Evolutionary conservation across 345 rosid genomes (phyloP).

Genomic region (Dovyalis caffra): DNA sequence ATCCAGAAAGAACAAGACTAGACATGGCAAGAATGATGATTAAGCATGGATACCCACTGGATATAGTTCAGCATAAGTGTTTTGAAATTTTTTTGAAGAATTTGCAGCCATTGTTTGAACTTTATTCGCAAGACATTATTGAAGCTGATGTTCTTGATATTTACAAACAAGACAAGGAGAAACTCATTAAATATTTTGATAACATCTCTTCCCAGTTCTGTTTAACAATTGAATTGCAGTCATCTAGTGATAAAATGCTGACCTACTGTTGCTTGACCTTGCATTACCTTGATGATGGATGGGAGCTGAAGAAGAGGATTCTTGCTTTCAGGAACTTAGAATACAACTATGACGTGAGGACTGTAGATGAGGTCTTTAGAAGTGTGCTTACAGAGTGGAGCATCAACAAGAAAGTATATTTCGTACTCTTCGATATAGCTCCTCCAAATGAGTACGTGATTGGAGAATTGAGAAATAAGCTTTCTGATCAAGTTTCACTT

Average conservation of each 20-base stretch:
- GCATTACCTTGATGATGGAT: neutral
- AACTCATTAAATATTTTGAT: neutral
- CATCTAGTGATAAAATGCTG: neutral
- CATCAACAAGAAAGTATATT: neutral
- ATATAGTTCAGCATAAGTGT: neutral
- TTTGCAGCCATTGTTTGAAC: neutral
- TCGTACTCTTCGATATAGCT: neutral
- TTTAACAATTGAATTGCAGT: neutral
- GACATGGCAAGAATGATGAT: neutral
- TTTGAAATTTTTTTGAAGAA: no score
- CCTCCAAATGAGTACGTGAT: neutral
- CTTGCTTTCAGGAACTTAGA: neutral
- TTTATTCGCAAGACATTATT: no score
- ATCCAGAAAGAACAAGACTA: neutral
- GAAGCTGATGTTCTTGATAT: neutral
- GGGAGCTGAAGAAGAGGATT: neutral
- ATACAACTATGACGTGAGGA: neutral
- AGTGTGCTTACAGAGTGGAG: neutral
- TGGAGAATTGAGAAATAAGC: neutral
- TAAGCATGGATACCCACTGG: neutral
- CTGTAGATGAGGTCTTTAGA: neutral
- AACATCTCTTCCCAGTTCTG: neutral
- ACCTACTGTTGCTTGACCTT: neutral
- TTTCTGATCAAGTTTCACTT: neutral
- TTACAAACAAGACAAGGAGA: neutral